phyloP scores from a whole-genome alignment of 345 rosid genomes.

The Psidium friedrichsthalianum region DNA sequence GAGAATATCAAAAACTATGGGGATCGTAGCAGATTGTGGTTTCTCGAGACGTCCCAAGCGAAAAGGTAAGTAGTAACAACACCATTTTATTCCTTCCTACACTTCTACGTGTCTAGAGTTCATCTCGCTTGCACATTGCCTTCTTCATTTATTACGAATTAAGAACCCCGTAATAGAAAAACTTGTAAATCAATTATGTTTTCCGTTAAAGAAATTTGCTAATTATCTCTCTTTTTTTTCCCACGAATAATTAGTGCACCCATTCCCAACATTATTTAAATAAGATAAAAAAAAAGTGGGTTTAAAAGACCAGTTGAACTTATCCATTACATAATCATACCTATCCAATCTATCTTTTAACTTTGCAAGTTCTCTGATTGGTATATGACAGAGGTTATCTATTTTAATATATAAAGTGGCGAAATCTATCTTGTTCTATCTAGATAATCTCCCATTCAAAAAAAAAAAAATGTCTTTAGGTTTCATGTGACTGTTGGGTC shows the following conservation, averaged over 20 bases:
- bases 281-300: background rate
- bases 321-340: background rate
- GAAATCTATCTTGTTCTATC: background rate
- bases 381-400: background rate
- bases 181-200: background rate
- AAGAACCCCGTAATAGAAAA: background rate
- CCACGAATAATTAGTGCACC: too few relatives aligned
- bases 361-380: background rate
- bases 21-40: background rate
- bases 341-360: background rate
- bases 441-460: too few relatives aligned
- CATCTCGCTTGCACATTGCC: background rate
- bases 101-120: accelerated
- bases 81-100: background rate
- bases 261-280: background rate
- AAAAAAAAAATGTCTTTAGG: background rate
- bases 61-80: background rate
- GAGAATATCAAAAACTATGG: background rate
- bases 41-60: background rate
- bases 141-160: background rate
- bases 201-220: background rate
- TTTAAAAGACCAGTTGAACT: background rate
- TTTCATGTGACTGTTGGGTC: too few relatives aligned
- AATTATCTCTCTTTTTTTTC: too few relatives aligned
- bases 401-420: background rate